Percentiles rank a stretch among this genome's conserved stretches.
Evolutionary conservation across 176 grass and related monocot genomes (phyloP).

Genomic region (Ampelocalamus luodianensis): DNA sequence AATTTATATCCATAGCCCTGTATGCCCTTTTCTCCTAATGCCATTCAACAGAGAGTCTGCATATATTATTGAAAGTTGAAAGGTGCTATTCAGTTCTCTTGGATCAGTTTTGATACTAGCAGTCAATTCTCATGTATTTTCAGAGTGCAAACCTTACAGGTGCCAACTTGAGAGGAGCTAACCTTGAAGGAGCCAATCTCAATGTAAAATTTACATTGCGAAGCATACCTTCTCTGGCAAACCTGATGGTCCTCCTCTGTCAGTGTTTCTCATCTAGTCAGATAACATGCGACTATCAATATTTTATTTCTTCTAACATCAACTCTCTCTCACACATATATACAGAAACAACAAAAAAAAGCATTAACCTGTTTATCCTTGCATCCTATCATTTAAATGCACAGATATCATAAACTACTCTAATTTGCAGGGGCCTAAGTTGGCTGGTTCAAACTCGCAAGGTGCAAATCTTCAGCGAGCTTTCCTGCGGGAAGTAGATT

Average conservation of each 20-base stretch:
- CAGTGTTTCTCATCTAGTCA: not conserved
- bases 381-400: not conserved
- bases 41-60: not conserved
- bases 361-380: not conserved
- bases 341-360: not conserved
- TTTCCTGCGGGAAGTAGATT: conserved; percentile 72
- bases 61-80: not conserved
- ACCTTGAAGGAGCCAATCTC: conserved; percentile 73
- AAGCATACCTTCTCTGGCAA: not conserved
- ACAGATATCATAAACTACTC: not conserved
- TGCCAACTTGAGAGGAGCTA: conserved; percentile 63
- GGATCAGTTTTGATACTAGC: not conserved
- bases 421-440: conserved; percentile 56
- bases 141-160: conserved; percentile 57
- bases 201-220: conserved; percentile 45
- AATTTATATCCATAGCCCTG: not conserved
- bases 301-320: not conserved
- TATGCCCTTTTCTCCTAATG: not conserved
- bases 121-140: conserved; percentile 29
- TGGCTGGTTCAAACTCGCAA: conserved; percentile 62
- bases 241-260: not conserved
- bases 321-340: not conserved
- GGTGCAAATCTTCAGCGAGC: conserved; percentile 76
- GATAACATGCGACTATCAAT: not conserved
- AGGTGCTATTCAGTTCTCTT: not conserved